Base-by-base conservation (phyloP, 345 rosid genomes). In the Dimocarpus longan region DNA sequence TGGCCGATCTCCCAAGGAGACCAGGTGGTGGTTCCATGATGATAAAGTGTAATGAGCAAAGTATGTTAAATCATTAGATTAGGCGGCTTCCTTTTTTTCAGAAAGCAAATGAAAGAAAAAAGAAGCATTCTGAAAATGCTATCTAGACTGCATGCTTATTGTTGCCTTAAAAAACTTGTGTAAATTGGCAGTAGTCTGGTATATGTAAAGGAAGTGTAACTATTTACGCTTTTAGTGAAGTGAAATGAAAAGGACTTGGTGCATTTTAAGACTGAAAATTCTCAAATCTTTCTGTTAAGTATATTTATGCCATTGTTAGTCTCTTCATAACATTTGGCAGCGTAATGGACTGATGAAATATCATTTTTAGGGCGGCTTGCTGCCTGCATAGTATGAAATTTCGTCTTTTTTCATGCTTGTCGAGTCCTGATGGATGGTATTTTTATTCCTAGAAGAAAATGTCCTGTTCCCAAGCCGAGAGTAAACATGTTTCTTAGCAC, bases 1-100 rank as follows among this genome's bases (percentile, higher is more conserved):
- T 40, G 99, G 99, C 5, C 87, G 95, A 78, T 94, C 98, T 76
- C 99, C 98, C 0, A 96, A 96, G 89, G 98, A 94, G 94, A 96
- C 99, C n/a, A 91, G 99, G 88, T 96, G 99, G 99, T 96, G 97
- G 98, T 96, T 96, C 87, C 98, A 96, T 74, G 99, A 94, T 57
- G 97, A 95, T 77, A 95, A 95, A 84, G 98, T 94, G 54, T 96
- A 89, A 80, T 59, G 19, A 74, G 19, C 16, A 39, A 48, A 59
- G 80, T 78, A 71, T 82, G 28, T 60, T 81, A 77, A 83, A 81
- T 80, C 76, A 83, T 37, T 48, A 76, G 66, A 52, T 76, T 76
- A 62, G 78, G 76, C 63, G 74, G 19, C 76, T 54, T 75, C 76
- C 72, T 52, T 74, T 80, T 74, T 52, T 10, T 60, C 65, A 60